Percentiles rank a stretch among this genome's conserved stretches.
Conservation (phyloP, 768 basidiomycete species). For the Kwoniella heveanensis region DNA sequence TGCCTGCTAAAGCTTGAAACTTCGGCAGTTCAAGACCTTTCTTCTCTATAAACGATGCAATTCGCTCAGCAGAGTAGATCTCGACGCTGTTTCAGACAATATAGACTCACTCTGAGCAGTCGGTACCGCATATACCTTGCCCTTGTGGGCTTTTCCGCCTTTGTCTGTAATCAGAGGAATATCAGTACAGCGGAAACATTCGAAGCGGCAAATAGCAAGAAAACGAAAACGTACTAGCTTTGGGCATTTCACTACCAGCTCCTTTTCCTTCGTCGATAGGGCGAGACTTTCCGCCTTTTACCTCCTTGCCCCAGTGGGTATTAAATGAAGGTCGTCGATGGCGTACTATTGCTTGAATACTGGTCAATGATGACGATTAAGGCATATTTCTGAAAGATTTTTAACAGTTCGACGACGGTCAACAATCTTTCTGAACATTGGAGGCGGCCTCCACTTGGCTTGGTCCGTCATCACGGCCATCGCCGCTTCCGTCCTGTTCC, state of each 20-base stretch:
- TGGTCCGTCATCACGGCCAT: too few relatives aligned
- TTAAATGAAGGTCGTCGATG: too few relatives aligned
- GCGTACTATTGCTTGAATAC: too few relatives aligned
- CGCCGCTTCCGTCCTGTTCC: too few relatives aligned
- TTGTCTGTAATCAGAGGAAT: constrained; percentile 25
- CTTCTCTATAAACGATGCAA: constrained; percentile 57
- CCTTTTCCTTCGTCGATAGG: background rate
- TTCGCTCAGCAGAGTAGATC: background rate
- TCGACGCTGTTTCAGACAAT: background rate
- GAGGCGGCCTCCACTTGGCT: too few relatives aligned
- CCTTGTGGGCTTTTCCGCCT: constrained; percentile 26
- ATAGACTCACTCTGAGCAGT: constrained; percentile 35
- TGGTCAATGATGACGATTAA: too few relatives aligned
- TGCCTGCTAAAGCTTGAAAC: constrained; percentile 63
- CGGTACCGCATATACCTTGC: constrained; percentile 42
- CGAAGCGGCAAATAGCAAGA: constrained; percentile 17
- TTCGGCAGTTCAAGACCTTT: constrained; percentile 88
- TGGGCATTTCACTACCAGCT: constrained; percentile 35
- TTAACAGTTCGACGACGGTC: too few relatives aligned
- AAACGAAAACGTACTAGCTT: constrained; percentile 38
- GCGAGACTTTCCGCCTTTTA: too few relatives aligned
- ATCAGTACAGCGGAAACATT: background rate
- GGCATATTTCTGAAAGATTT: too few relatives aligned
- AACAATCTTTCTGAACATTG: too few relatives aligned
- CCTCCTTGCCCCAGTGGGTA: too few relatives aligned